These are phyloP conservation scores for Alternaria sp. DNA, from an alignment of 2,329 filamentous ascomycete genomes.

Conservation along the genomic window DNA sequence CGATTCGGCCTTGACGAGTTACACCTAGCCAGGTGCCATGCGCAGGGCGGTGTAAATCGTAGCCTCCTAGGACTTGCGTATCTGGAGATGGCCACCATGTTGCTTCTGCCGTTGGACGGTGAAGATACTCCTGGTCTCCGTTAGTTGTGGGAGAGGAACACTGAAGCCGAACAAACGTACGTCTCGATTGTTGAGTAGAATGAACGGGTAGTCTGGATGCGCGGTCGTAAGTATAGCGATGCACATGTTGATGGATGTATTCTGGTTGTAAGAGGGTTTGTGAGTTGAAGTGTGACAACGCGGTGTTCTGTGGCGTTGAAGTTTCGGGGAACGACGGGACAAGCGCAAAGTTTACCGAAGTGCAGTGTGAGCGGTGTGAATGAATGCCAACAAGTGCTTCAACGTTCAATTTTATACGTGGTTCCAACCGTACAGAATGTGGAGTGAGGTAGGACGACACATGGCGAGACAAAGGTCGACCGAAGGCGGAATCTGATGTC, in stretches of 20 bases:
- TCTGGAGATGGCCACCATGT: conserved; percentile 66
- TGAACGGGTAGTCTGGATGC: conserved; percentile 57
- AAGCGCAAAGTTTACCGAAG: conserved; percentile 9
- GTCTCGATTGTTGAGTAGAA: conserved; percentile 60
- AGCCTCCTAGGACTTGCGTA: conserved; percentile 64
- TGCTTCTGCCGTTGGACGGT: conserved; percentile 64
- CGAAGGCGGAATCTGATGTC: conserved; percentile 6
- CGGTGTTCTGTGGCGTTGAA: conserved; percentile 7
- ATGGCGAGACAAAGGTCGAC: conserved; percentile 16
- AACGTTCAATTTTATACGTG: conserved; percentile 39
- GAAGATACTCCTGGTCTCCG: conserved; percentile 62
- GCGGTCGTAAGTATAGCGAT: conserved; percentile 57
- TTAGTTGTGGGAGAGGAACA: conserved; percentile 6
- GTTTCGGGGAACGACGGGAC: conserved; percentile 19
- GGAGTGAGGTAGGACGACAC: conserved; percentile 40
- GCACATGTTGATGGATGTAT: conserved; percentile 46
- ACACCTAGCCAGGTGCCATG: conserved; percentile 71
- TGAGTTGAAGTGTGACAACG: not conserved
- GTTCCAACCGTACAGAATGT: conserved; percentile 29
- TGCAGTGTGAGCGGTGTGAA: conserved; percentile 34
- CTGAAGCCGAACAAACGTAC: conserved; percentile 27
- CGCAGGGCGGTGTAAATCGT: conserved; percentile 64
- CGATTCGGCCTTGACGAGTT: conserved; percentile 65
- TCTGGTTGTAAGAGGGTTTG: not conserved
- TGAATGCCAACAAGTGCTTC: conserved; percentile 25